Evolutionary conservation across 1,139 yeast species (phyloP).

Genomic region (Kodamaea plutei): DNA sequence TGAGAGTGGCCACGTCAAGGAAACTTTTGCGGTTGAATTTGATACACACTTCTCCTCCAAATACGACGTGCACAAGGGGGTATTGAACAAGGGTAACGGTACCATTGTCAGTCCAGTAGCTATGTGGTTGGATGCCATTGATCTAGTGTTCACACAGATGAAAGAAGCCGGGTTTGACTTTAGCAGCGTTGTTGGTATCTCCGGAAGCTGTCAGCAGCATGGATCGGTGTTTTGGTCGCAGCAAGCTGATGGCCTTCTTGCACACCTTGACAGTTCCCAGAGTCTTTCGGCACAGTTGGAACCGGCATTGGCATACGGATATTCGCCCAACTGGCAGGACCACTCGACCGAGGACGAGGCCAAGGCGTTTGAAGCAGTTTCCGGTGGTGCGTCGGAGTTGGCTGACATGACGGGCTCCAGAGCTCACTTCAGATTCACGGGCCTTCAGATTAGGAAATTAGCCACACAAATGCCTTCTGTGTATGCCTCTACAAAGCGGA

Average conservation of each 20-base stretch:
- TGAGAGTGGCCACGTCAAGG: slow-evolving; percentile 46
- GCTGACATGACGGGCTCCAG: slow-evolving; percentile 77
- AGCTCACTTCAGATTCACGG: slow-evolving; percentile 89
- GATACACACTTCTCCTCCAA: slow-evolving; percentile 54
- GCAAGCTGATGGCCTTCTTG: slow-evolving; percentile 40
- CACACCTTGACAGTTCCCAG: slow-evolving; percentile 13
- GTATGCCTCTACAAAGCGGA: slow-evolving; percentile 55
- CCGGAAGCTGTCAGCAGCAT: slow-evolving; percentile 92
- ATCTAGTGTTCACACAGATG: slow-evolving; percentile 57
- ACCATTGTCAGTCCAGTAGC: slow-evolving; percentile 74
- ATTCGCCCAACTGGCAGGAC: slow-evolving; percentile 94
- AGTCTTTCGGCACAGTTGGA: slow-evolving; percentile 43
- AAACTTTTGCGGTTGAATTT: slow-evolving; percentile 66
- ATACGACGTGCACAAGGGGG: slow-evolving; percentile 71
- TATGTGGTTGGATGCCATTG: slow-evolving; percentile 87
- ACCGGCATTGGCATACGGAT: slow-evolving; percentile 54
- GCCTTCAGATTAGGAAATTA: slow-evolving; percentile 79
- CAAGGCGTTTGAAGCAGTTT: slow-evolving; percentile 52
- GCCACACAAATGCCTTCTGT: slow-evolving; percentile 47
- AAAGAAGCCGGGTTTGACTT: slow-evolving; percentile 52
- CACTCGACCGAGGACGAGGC: slow-evolving; percentile 78
- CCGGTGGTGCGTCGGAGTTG: slow-evolving; percentile 53
- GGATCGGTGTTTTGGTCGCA: slow-evolving; percentile 82
- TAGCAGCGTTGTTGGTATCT: slow-evolving; percentile 57
- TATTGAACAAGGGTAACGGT: slow-evolving; percentile 43